Base-by-base conservation (phyloP, 1,139 yeast species). In the Suhomyces maxii region DNA sequence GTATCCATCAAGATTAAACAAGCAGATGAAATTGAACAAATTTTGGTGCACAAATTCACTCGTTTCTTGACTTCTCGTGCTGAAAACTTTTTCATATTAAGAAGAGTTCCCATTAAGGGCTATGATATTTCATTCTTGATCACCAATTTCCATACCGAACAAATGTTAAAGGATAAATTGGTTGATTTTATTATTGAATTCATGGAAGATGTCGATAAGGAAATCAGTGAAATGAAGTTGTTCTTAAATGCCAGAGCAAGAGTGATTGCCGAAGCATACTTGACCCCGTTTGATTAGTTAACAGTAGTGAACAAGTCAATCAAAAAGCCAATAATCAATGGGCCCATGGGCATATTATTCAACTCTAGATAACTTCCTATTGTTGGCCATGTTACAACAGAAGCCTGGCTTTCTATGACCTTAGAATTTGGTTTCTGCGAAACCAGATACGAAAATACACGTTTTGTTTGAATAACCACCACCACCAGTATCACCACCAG, bases 201-300 rank as follows among this genome's bases (percentile, higher is more conserved):
- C 66, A 91, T 93, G 99, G 99, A 93, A 68, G 99, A 91, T 60
- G 99, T 93, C 26, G 99, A 93, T 68, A 93, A 91, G 72, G 99
- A 93, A 68, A 95, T 93, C 62, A 89, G 97, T 67, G 99, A 93
- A 67, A 95, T 93, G 96, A 95, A 95, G 69, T 78, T 93, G 65
- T 95, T 93, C 66, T 80, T 95, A 67, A 93, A 93, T 64, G 97
- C 99, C 26, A 82, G 99, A 63, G 99, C 99, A 14, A 86, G 99
- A 74, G 95, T 89, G 52, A 95, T 91, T 44, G 99, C 99, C 23
- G 99, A 95, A 68, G 93, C 96, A 10, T 91, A 89, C 65, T 76
- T 91, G 58, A 84, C 87, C 37, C 86, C 86, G 28, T 84, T 84
- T 58, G 89, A 84, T 65, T 84, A 64, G 37, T 18, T 18, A 18